Conservation (phyloP, 768 basidiomycete genomes). For the Daedaleopsis nitida region DNA sequence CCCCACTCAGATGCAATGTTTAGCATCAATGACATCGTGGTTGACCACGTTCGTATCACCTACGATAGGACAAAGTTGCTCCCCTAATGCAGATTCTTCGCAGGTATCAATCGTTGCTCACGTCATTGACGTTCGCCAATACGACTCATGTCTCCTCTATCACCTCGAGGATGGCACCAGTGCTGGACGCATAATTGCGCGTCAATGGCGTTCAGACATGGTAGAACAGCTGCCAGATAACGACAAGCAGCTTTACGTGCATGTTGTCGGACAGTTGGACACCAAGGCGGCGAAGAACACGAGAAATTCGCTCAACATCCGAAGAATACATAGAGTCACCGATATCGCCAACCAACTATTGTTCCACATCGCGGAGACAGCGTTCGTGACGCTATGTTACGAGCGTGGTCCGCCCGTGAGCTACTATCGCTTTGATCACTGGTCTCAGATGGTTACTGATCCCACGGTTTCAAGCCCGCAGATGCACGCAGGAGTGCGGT, state of each 20-base stretch:
- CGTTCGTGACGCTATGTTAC: conserved; percentile 39
- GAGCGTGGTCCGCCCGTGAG: conserved; percentile 32
- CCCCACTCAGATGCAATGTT: conserved; percentile 45
- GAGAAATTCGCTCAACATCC: conserved; percentile 9
- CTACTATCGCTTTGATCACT: background rate
- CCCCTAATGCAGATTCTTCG: conserved; percentile 33
- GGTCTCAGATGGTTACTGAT: no score
- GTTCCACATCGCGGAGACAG: conserved; percentile 47
- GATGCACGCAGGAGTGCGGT: no score
- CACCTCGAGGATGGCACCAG: conserved; percentile 41
- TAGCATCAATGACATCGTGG: conserved; percentile 46
- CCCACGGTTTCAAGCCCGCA: no score
- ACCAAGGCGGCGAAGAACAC: background rate
- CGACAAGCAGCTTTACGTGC: conserved; percentile 11
- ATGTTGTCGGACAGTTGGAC: conserved; percentile 15
- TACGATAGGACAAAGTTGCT: conserved; percentile 9
- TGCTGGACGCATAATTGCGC: conserved; percentile 9
- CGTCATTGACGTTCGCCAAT: conserved; percentile 28
- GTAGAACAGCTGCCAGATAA: background rate
- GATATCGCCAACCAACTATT: conserved; percentile 48
- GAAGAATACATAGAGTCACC: conserved; percentile 34
- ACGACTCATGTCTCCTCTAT: background rate
- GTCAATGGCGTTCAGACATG: conserved; percentile 12
- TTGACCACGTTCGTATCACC: conserved; percentile 35
- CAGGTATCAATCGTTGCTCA: conserved; percentile 56